Evolutionary conservation across 169 alveolate species (phyloP).

Genomic region (Cryptosporidium ubiquitum): DNA sequence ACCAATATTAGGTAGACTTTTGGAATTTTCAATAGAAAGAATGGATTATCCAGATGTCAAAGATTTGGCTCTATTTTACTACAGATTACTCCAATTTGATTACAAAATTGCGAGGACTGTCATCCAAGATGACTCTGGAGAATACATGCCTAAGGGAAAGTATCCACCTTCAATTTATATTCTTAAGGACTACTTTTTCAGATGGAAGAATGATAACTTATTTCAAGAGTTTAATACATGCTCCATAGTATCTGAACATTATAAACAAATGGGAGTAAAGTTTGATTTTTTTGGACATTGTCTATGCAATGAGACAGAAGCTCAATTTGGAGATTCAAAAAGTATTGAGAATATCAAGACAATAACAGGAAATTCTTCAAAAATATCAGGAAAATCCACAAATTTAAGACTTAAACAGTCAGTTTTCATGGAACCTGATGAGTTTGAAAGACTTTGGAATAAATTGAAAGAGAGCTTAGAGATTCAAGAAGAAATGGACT

Average conservation of each 20-base stretch:
- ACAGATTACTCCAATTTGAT: constrained; percentile 45
- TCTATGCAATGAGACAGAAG: background rate
- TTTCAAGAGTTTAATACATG: constrained; percentile 23
- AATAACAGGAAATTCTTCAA: background rate
- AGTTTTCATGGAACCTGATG: constrained; percentile 10
- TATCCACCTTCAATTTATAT: background rate
- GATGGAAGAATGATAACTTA: constrained; percentile 25
- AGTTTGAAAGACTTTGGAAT: constrained; percentile 46
- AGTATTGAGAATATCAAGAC: background rate
- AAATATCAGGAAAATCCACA: background rate
- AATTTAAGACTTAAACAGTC: background rate
- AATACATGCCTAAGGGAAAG: background rate
- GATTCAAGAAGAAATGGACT: background rate
- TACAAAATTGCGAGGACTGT: constrained; percentile 23
- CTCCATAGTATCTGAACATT: background rate
- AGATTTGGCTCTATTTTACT: constrained; percentile 67
- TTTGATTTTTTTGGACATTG: constrained; percentile 31
- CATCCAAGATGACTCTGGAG: background rate
- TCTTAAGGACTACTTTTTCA: constrained; percentile 18
- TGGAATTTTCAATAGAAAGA: constrained; percentile 24
- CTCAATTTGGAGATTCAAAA: background rate
- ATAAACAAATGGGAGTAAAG: background rate
- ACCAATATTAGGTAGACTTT: constrained; percentile 31
- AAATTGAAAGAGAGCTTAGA: background rate
- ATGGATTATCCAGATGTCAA: constrained; percentile 58